phyloP scores from a whole-genome alignment of 768 basidiomycete species.

The Hygrophoropsis aurantiaca region DNA sequence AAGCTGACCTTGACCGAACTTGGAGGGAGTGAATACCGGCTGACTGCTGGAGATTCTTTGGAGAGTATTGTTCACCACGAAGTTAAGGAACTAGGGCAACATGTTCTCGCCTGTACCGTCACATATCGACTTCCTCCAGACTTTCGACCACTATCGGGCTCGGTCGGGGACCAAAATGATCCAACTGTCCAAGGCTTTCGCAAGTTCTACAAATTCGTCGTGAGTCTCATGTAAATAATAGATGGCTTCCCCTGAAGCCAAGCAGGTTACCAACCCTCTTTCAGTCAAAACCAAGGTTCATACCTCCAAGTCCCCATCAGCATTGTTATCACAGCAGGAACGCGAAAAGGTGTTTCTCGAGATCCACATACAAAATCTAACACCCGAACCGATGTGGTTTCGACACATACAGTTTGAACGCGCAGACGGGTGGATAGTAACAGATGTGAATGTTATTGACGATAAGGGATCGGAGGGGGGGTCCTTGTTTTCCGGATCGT shows the following conservation, averaged over 20 bases:
- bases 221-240: conserved; percentile 38
- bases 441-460: conserved; percentile 50
- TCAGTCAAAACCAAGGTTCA: conserved; percentile 96
- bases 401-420: conserved; percentile 81
- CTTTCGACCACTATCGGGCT: conserved; percentile 47
- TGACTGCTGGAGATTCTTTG: conserved; percentile 59
- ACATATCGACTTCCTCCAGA: conserved; percentile 73
- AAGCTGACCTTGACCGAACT: conserved; percentile 66
- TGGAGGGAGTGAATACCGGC: conserved; percentile 48
- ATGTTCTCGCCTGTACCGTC: conserved; percentile 84
- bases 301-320: conserved; percentile 67
- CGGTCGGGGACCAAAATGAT: conserved; percentile 51
- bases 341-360: conserved; percentile 88
- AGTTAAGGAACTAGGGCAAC: conserved; percentile 91
- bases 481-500: conserved; percentile 58
- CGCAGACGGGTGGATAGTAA: conserved; percentile 61
- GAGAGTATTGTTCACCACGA: conserved; percentile 79
- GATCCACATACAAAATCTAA: conserved; percentile 88
- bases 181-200: conserved; percentile 67
- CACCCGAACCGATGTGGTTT: conserved; percentile 73
- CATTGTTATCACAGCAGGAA: conserved; percentile 59
- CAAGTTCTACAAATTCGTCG: conserved; percentile 90
- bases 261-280: conserved; percentile 87
- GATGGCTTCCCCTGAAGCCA: background rate
- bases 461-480: conserved; percentile 18